Base-by-base conservation (phyloP, 2,329 filamentous ascomycete genomes). In the Esteya vermicola region DNA sequence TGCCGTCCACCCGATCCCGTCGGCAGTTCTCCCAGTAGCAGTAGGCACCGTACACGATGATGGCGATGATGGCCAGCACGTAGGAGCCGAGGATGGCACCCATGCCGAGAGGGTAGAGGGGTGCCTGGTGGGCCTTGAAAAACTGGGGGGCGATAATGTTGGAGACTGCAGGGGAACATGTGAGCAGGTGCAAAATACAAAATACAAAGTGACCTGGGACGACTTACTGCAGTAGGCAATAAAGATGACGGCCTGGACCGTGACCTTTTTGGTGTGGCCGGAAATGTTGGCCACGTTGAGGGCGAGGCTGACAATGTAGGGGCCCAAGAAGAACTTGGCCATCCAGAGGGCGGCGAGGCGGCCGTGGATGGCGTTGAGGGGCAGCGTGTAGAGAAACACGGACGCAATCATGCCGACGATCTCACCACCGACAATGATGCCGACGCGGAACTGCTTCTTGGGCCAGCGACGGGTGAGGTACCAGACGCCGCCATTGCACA, bases 81-180 rank as follows among this genome's bases (percentile, higher is more conserved):
- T 40, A 40, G n/a, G 22, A 25, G n/a, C 14, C 38, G 6, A 35
- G 25, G 23, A 40, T 31, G 12, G 25, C 32, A 12, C 21, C 25
- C 8, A 20, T 35, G 32, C 32, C 32, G 9, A 35, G 19, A 2
- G 47, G 52, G 21, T 64, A 64, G 4, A 51, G 52, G 3, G 59
- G 61, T 1, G 62, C 59, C 45, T 78, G 70, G 12, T 59, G 49
- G 0, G 63, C 55, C 33, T 66, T 65, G 52, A 76, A 78, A 57
- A 79, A 78, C 54, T 78, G 77, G 0, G 75, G 75, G 0, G 72
- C 69, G 5, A 64, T 65, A 33, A 78, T 74, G 50, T 70, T 74
- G 13, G 67, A 68, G 4, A 61, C 59, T n/a, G n/a, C n/a, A n/a
- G n/a, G n/a, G n/a, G n/a, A n/a, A n/a, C n/a, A n/a, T n/a, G n/a